phyloP scores from a whole-genome alignment of 106 monocot species.

The Phalaenopsis aphrodite region DNA sequence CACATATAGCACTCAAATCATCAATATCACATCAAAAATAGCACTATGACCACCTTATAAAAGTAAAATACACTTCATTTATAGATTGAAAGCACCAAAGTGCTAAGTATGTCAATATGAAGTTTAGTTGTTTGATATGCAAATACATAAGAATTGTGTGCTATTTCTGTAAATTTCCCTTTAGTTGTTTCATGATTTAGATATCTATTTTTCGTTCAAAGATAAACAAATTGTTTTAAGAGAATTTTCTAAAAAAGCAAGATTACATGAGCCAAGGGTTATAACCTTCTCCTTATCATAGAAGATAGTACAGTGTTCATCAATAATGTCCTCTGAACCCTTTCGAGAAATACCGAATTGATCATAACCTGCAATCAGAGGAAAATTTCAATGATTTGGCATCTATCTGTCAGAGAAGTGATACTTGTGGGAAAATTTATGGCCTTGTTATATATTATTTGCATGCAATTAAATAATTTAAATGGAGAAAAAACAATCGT shows the following conservation, averaged over 20 bases:
- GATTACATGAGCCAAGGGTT: background rate
- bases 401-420: conserved; percentile 3
- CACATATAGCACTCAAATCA: too few relatives aligned
- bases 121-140: too few relatives aligned
- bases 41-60: too few relatives aligned
- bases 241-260: background rate
- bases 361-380: conserved; percentile 45
- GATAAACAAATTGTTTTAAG: background rate
- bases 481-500: background rate
- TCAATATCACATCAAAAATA: too few relatives aligned
- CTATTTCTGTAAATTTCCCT: too few relatives aligned
- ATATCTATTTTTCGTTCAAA: background rate
- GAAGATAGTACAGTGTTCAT: conserved; percentile 93
- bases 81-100: too few relatives aligned
- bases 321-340: conserved; percentile 66
- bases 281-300: conserved; percentile 87
- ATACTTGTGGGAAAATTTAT: background rate
- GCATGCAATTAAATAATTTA: background rate
- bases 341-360: conserved; percentile 90
- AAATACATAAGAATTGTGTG: too few relatives aligned
- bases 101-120: too few relatives aligned
- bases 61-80: too few relatives aligned
- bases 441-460: background rate
- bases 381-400: background rate
- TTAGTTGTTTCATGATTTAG: background rate